Evolutionary conservation across 805 yeast species (phyloP).

Genomic region (Candida xiaguanensis): DNA sequence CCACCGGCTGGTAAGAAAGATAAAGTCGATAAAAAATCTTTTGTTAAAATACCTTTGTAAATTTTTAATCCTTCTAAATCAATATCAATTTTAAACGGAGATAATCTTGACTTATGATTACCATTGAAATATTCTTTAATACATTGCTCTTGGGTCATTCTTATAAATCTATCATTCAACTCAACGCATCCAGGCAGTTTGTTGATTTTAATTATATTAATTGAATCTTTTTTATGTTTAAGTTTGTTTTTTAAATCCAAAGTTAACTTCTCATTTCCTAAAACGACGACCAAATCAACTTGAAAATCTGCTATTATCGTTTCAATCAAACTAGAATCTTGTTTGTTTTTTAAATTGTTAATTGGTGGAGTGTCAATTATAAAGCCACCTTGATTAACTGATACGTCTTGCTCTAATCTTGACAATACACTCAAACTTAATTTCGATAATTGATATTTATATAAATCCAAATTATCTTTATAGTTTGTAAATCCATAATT

Average conservation of each 20-base stretch:
- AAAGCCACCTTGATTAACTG: conserved; percentile 48
- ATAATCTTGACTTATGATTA: conserved; percentile 54
- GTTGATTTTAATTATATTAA: conserved; percentile 58
- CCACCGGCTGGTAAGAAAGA: conserved; percentile 43
- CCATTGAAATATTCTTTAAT: conserved; percentile 93
- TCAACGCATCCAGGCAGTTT: conserved; percentile 77
- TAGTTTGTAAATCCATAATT: conserved; percentile 68
- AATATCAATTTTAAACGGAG: conserved; percentile 83
- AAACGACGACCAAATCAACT: conserved; percentile 57
- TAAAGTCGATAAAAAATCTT: conserved; percentile 32
- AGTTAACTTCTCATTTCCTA: conserved; percentile 72
- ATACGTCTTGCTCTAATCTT: conserved; percentile 49
- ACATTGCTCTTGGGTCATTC: conserved; percentile 70
- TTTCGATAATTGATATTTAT: conserved; percentile 45
- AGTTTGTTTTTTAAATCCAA: conserved; percentile 59
- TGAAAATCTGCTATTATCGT: conserved; percentile 57
- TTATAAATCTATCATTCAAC: conserved; percentile 60
- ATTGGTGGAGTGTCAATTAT: conserved; percentile 75
- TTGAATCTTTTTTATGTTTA: conserved; percentile 26
- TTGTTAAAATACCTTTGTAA: conserved; percentile 51
- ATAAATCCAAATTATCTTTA: conserved; percentile 54
- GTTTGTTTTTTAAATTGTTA: conserved; percentile 25
- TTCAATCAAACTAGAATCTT: conserved; percentile 50
- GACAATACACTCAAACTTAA: conserved; percentile 47
- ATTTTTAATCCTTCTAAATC: conserved; percentile 59